phyloP scores from a whole-genome alignment of 805 yeast species.

The Suhomyces xylopsoci region DNA sequence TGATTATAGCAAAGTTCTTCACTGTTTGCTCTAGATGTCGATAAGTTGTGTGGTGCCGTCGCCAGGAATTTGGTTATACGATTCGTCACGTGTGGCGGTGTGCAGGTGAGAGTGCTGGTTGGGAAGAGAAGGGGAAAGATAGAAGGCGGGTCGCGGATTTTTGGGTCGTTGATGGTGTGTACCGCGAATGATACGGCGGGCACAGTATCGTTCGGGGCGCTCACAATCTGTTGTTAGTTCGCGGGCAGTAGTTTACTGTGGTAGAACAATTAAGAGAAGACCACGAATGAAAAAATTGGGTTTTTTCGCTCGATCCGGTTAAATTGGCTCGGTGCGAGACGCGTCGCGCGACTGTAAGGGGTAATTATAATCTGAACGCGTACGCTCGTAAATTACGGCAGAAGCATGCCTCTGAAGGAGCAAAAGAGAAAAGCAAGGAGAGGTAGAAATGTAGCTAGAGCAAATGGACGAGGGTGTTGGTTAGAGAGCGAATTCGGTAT shows the following conservation, averaged over 20 bases:
- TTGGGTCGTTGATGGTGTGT: neutral
- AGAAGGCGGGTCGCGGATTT: neutral
- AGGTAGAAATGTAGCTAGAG: too few species aligned
- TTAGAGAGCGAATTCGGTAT: too few species aligned
- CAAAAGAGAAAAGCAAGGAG: too few species aligned
- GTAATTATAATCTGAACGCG: neutral
- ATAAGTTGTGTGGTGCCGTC: neutral
- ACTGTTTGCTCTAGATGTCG: neutral
- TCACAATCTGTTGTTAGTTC: neutral
- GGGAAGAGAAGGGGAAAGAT: neutral
- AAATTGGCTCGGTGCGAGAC: neutral
- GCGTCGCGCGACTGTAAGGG: neutral
- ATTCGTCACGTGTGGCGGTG: neutral
- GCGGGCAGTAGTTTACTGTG: neutral
- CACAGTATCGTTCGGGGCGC: neutral
- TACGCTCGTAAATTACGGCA: neutral
- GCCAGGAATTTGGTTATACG: neutral
- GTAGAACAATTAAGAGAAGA: neutral
- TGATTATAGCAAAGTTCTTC: neutral
- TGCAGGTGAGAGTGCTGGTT: neutral
- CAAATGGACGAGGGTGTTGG: too few species aligned
- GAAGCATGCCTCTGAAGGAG: neutral
- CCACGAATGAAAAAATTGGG: neutral
- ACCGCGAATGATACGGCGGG: neutral
- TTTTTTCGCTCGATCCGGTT: neutral